Evolutionary conservation across 306 rosid species (phyloP), one percentile per base, ranked within the genome.

Genomic region (Notholithocarpus densiflorus): DNA sequence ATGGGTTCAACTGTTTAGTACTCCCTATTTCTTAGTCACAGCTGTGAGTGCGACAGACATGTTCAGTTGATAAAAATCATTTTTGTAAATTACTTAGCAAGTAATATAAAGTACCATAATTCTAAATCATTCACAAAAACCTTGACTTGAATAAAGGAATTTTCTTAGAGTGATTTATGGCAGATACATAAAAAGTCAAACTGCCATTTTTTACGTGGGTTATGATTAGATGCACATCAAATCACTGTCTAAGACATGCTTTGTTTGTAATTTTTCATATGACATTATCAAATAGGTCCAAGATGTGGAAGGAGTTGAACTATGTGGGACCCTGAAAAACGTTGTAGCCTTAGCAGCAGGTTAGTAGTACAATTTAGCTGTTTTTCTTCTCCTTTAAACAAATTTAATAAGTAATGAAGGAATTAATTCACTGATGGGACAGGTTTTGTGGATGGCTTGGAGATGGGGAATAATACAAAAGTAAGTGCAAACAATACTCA

Each of bases 391-490:
- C 61, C 31, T 70, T 71, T 76, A 34, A 15, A 27, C 75, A 45
- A 70, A 77, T 70, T 21, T 70, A 59, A 21, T 81, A 69, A 75
- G 81, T 71, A 78, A 81, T 72, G 40, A 71, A 72, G 59, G 77
- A 74, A 62, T 84, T 43, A 62, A 81, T 73, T 31, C 20, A 55
- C 74, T 73, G 51, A 56, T 60, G 78, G 69, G 75, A 83, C 94
- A 94, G 98, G 98, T 86, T 90, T 92, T 82, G 96, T 92, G 80
- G 98, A 94, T 82, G 98, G 98, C 64, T 83, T 94, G 97, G 94
- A 87, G 81, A 94, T 94, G 98, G 97, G 97, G 85, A 90, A 94
- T 75, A 94, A 94, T 84, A 90, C 98, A 18, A 94, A 92, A 90
- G 98, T 92, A 81, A 83, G 84, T 68, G 56, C 74, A 76, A 75